Evolutionary conservation across 2,329 filamentous ascomycete species (phyloP), one percentile per base, ranked within the genome.

Genomic region (Fonsecaea monophora): DNA sequence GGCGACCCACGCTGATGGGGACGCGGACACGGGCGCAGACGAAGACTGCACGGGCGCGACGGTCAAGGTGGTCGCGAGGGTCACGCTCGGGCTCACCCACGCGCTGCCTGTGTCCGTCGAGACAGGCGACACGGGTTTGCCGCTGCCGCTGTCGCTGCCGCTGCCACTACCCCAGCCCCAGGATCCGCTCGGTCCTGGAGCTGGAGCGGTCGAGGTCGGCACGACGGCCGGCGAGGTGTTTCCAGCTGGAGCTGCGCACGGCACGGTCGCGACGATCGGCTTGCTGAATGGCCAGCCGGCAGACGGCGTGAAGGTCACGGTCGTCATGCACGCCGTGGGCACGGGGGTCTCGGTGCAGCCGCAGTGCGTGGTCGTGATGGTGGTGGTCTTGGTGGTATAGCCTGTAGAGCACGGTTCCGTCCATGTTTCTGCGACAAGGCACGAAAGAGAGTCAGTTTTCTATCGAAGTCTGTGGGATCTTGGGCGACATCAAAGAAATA

Each of bases 271-370:
- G 4, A 65, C 53, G 30, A 65, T 53, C 6, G 58, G 63, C 8
- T 53, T 65, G 40, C 40, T 66, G 53, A 66, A 53, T 5, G 64
- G 59, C 64, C 64, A 66, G 25, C 64, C 64, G 1, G 64, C 30
- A 30, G 53, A 42, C 4, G 64, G 64, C 4, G 59, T 62, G 64
- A 66, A 62, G 42, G 64, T 66, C 35, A 35, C 59, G 30, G 58
- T 55, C n/a, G 59, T 66, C 38, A 62, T 55, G 34, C 59, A 60
- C 42, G 62, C 62, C 9, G 64, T 66, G 13, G 64, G 64, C 9
- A 62, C 53, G 12, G 64, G 59, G n/a, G 64, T 66, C 59, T 66
- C 42, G 42, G 64, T 66, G 64, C 64, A 66, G 53, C 64, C 63
- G 37, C 63, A 65, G 50, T 65, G 63, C 3, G 63, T 66, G 13